Evolutionary conservation across 2,329 filamentous ascomycete genomes (phyloP), one percentile per base, ranked within the genome.

Genomic region (Colletotrichum sp.): DNA sequence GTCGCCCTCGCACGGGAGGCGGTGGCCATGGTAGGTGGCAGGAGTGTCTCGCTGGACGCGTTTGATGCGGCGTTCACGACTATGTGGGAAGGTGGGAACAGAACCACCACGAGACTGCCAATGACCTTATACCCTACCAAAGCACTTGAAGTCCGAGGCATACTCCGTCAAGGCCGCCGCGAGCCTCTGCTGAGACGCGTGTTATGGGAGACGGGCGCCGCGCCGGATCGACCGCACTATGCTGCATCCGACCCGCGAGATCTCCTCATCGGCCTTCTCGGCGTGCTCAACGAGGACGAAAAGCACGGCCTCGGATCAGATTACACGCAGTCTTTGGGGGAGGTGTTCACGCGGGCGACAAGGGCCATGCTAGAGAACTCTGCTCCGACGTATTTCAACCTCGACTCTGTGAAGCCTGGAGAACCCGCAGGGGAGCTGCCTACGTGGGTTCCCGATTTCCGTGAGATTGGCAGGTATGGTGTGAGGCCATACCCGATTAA

Each of bases 11-110:
- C 81, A 1, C 69, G 28, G 5, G 15, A 59, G 0, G 76, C 79
- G 18, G 65, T 28, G 8, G 80, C 82, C 10, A 79, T 81, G 49
- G 81, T 80, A 36, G 81, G 81, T 3, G 21, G n/a, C 13, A 76
- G 69, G 12, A 49, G 10, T 4, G 59, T 78, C 26, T 32, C 66
- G 8, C 36, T 79, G 0, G 69, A 77, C 1, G 10, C 44, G 16
- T 79, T 79, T 15, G 76, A 78, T 8, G 72, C 78, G 4, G 36
- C 24, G n/a, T n/a, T n/a, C n/a, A n/a, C n/a, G 44, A 30, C 32
- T 16, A 24, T 69, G 32, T 64, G 57, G 32, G 0, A 7, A 6
- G 13, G 3, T 12, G 60, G 57, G 1, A n/a, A n/a, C n/a, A n/a
- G n/a, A n/a, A n/a, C n/a, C n/a, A n/a, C n/a, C n/a, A n/a, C n/a